These are phyloP conservation scores for Metschnikowia santaceciliae DNA, from an alignment of 805 yeast genomes.

Conservation along the genomic window DNA sequence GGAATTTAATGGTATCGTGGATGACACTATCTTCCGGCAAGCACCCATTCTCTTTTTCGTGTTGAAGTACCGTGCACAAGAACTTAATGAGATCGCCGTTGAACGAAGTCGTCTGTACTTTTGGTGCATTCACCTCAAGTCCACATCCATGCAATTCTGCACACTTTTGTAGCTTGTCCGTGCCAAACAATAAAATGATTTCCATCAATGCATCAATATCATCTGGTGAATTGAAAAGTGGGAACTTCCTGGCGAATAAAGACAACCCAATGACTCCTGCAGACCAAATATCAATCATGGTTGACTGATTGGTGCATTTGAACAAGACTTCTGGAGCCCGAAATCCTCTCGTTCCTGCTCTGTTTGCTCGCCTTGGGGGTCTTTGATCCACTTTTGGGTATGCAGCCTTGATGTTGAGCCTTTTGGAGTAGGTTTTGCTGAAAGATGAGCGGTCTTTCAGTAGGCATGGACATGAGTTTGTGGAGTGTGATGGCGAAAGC, in stretches of 20 bases:
- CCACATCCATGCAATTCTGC: slow-evolving; percentile 88
- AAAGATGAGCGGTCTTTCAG: slow-evolving; percentile 29
- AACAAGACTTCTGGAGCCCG: slow-evolving; percentile 90
- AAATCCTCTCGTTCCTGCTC: slow-evolving; percentile 96
- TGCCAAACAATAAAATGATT: slow-evolving; percentile 76
- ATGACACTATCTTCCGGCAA: slow-evolving; percentile 72
- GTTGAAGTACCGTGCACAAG: slow-evolving; percentile 23
- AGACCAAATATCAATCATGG: slow-evolving; percentile 87
- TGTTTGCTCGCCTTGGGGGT: slow-evolving; percentile 86
- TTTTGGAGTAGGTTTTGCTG: slow-evolving; percentile 19
- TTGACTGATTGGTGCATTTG: slow-evolving; percentile 79
- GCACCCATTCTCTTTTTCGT: slow-evolving; percentile 54
- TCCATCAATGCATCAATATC: slow-evolving; percentile 91
- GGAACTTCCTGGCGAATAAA: slow-evolving; percentile 74
- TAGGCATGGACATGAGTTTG: slow-evolving; percentile 55
- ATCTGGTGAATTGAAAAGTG: slow-evolving; percentile 90
- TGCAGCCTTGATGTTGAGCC: slow-evolving; percentile 42
- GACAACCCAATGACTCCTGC: slow-evolving; percentile 86
- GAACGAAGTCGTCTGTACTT: slow-evolving; percentile 13
- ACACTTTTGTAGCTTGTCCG: slow-evolving; percentile 63
- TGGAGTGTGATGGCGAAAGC: slow-evolving; percentile 11
- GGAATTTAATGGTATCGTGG: slow-evolving; percentile 53
- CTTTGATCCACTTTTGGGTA: slow-evolving; percentile 85
- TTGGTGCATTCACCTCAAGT: slow-evolving; percentile 48
- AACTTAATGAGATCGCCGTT: slow-evolving; percentile 34